phyloP scores from a whole-genome alignment of 2,329 filamentous ascomycete species.

The Xylariaceae sp. region DNA sequence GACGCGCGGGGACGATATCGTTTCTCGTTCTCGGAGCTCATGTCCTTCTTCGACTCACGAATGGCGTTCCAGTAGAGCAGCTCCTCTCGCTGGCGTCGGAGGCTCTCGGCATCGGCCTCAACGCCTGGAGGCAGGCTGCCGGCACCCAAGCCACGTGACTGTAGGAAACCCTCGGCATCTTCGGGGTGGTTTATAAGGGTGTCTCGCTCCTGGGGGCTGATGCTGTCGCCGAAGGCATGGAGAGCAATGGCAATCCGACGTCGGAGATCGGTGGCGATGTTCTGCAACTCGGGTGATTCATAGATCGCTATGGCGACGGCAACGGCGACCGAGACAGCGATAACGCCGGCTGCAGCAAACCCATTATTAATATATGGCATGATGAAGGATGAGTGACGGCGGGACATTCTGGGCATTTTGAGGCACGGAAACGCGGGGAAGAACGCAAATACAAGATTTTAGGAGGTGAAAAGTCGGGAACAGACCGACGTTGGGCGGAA shows the following conservation, averaged over 20 bases:
- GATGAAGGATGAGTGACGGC: neutral
- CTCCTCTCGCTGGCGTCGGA: constrained; percentile 58
- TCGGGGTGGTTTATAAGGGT: constrained; percentile 61
- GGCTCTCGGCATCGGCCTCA: constrained; percentile 58
- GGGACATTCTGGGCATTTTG: neutral
- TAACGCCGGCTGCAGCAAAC: constrained; percentile 51
- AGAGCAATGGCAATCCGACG: constrained; percentile 56
- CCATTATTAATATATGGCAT: constrained; percentile 58
- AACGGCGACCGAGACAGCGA: constrained; percentile 53
- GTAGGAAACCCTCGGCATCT: constrained; percentile 59
- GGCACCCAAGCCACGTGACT: constrained; percentile 41
- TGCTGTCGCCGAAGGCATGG: constrained; percentile 53
- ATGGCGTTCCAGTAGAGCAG: constrained; percentile 61
- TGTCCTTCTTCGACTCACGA: constrained; percentile 44
- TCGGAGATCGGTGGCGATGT: constrained; percentile 56
- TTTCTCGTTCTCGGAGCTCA: constrained; percentile 25
- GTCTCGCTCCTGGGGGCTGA: constrained; percentile 44
- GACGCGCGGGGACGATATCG: constrained; percentile 24
- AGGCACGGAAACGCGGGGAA: neutral
- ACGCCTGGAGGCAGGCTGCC: constrained; percentile 42
- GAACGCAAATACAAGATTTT: neutral
- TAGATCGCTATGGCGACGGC: constrained; percentile 51
- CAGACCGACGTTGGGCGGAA: neutral
- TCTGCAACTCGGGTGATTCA: constrained; percentile 58
- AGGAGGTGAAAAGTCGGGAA: neutral